These are phyloP conservation scores for Penicillium oxalicum DNA, from an alignment of 2,329 filamentous ascomycete species.

Conservation along the genomic window DNA sequence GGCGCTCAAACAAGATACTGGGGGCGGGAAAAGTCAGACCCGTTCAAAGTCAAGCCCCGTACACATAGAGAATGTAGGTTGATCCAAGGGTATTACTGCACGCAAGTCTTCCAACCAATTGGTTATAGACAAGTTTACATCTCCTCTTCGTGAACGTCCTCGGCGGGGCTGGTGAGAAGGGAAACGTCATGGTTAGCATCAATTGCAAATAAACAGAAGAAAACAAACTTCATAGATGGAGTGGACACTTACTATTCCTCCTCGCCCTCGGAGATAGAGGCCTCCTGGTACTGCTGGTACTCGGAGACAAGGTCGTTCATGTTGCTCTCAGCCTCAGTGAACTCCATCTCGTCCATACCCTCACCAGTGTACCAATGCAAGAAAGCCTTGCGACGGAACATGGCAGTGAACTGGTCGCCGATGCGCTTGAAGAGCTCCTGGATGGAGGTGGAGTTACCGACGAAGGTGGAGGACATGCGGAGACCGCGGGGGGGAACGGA, in stretches of 20 bases:
- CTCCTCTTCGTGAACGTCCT: slow-evolving; percentile 72
- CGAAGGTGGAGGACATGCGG: slow-evolving; percentile 98
- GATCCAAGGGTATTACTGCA: slow-evolving; percentile 34
- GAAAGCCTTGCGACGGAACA: slow-evolving; percentile 99
- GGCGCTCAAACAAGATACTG: slow-evolving; percentile 35
- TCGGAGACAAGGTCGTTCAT: slow-evolving; percentile 99
- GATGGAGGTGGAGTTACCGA: slow-evolving; percentile 98
- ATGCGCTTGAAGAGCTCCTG: slow-evolving; percentile 99
- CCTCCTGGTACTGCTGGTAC: slow-evolving; percentile 99
- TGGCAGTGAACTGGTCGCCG: slow-evolving; percentile 98
- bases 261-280: slow-evolving; percentile 92
- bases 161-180: slow-evolving; percentile 45
- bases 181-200: background rate
- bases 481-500: slow-evolving; percentile 95
- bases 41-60: slow-evolving; percentile 5
- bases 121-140: slow-evolving; percentile 49
- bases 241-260: slow-evolving; percentile 61
- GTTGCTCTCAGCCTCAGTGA: slow-evolving; percentile 99
- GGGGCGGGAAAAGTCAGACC: slow-evolving; percentile 16
- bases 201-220: no score
- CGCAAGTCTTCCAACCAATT: slow-evolving; percentile 27
- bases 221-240: no score
- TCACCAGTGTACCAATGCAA: slow-evolving; percentile 99
- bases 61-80: slow-evolving; percentile 28
- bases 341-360: slow-evolving; percentile 99